These are phyloP conservation scores for Gracilaria domingensis DNA, from an alignment of 23 red algal species.

Conservation along the genomic window DNA sequence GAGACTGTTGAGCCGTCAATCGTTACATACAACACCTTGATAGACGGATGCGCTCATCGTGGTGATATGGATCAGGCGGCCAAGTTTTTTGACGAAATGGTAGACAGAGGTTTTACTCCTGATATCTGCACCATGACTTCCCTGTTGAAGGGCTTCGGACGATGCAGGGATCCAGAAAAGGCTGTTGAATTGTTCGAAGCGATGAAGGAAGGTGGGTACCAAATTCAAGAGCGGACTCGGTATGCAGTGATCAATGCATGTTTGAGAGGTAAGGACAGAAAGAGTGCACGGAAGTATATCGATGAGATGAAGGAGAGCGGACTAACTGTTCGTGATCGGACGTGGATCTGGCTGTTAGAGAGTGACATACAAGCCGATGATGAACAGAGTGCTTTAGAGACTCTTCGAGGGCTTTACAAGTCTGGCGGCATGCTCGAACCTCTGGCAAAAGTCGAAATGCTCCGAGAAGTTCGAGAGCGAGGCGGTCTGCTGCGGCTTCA, in stretches of 20 bases:
- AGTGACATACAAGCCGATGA: slow-evolving; percentile 62
- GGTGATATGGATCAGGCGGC: slow-evolving; percentile 76
- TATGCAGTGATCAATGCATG: slow-evolving; percentile 85
- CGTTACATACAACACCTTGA: slow-evolving; percentile 78
- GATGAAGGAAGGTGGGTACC: slow-evolving; percentile 72
- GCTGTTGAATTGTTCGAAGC: slow-evolving; percentile 77
- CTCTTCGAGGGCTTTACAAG: slow-evolving; percentile 37
- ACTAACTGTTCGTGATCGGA: slow-evolving; percentile 56
- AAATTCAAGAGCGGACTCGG: slow-evolving; percentile 69
- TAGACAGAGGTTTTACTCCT: slow-evolving; percentile 54
- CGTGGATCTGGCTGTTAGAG: slow-evolving; percentile 67
- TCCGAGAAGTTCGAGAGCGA: slow-evolving; percentile 37
- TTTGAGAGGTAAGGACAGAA: slow-evolving; percentile 66
- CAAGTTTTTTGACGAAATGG: slow-evolving; percentile 78
- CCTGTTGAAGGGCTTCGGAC: slow-evolving; percentile 81
- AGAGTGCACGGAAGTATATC: slow-evolving; percentile 43
- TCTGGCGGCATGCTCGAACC: slow-evolving; percentile 33
- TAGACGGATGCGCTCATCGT: slow-evolving; percentile 80
- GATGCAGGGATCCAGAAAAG: slow-evolving; percentile 49
- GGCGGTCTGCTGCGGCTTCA: slow-evolving; percentile 55
- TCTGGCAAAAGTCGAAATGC: slow-evolving; percentile 17
- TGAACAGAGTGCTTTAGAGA: slow-evolving; percentile 50
- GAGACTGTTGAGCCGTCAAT: slow-evolving; percentile 63
- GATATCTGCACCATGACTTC: slow-evolving; percentile 81
- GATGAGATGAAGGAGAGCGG: slow-evolving; percentile 55